These are phyloP conservation scores for Blastobotrys illinoisensis DNA, from an alignment of 1,139 yeast genomes.

Conservation along the genomic window DNA sequence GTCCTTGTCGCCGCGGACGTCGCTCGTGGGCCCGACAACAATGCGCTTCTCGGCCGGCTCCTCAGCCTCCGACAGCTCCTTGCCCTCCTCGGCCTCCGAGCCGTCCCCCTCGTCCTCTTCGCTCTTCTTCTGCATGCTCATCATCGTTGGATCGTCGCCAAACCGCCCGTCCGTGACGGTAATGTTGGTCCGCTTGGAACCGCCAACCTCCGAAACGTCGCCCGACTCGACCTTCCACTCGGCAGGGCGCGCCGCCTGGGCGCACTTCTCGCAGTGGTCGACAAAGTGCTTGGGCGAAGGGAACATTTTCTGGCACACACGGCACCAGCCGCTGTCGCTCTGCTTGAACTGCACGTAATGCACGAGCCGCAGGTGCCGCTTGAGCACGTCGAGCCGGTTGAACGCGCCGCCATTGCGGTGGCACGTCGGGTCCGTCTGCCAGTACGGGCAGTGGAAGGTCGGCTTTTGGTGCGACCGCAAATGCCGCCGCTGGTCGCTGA, in stretches of 20 bases:
- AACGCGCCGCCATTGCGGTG: slow-evolving; percentile 71
- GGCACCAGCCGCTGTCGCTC: slow-evolving; percentile 60
- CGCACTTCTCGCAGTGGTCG: slow-evolving; percentile 63
- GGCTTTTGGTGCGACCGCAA: slow-evolving; percentile 59
- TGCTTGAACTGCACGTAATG: slow-evolving; percentile 48
- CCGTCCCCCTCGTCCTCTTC: slow-evolving; percentile 3
- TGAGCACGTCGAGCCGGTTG: slow-evolving; percentile 62
- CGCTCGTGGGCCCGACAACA: neutral
- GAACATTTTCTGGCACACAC: slow-evolving; percentile 56
- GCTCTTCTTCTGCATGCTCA: neutral
- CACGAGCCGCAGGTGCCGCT: slow-evolving; percentile 60
- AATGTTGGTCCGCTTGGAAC: slow-evolving; percentile 13
- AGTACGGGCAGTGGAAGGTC: slow-evolving; percentile 64
- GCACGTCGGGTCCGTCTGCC: slow-evolving; percentile 61
- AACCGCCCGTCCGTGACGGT: slow-evolving; percentile 14
- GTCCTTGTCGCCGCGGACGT: neutral
- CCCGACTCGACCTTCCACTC: slow-evolving; percentile 33
- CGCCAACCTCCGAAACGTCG: slow-evolving; percentile 1
- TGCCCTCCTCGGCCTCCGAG: neutral
- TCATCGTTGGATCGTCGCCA: slow-evolving; percentile 5
- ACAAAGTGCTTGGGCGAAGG: slow-evolving; percentile 52
- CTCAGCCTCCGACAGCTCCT: neutral
- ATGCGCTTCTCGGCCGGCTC: neutral
- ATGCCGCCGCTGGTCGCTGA: slow-evolving; percentile 63
- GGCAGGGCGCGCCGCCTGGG: slow-evolving; percentile 34